Conservation (phyloP, 192 early-diverging fungal genomes). For the Coemansia sp. region DNA sequence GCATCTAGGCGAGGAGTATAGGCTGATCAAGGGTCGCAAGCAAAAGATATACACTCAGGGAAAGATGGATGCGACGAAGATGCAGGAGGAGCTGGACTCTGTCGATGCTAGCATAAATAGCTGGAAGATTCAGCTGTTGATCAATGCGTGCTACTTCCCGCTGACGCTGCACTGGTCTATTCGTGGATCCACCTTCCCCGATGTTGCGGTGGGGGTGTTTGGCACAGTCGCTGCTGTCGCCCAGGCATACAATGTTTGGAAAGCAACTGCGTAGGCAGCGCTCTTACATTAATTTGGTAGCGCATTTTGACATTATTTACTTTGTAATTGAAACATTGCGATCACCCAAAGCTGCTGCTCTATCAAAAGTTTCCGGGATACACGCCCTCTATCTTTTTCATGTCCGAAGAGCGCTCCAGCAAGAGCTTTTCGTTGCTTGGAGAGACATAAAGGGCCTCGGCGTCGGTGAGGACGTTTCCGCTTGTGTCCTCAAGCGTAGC, state of each 20-base stretch:
- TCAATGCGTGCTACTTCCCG: slow-evolving; percentile 93
- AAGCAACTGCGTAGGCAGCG: slow-evolving; percentile 58
- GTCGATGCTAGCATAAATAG: slow-evolving; percentile 60
- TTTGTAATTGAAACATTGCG: neutral
- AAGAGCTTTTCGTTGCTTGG: slow-evolving; percentile 53
- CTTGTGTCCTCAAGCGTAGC: slow-evolving; percentile 63
- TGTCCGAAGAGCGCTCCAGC: slow-evolving; percentile 22
- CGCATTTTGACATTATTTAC: neutral
- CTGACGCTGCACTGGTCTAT: slow-evolving; percentile 91
- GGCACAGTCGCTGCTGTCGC: slow-evolving; percentile 89
- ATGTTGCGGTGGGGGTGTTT: slow-evolving; percentile 87
- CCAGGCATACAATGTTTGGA: slow-evolving; percentile 84
- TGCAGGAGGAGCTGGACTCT: slow-evolving; percentile 66
- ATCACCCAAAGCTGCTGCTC: neutral
- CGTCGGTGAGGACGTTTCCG: slow-evolving; percentile 63
- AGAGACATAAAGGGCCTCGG: slow-evolving; percentile 66
- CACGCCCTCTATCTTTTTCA: slow-evolving; percentile 29
- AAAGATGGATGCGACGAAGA: slow-evolving; percentile 61
- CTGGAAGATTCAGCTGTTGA: slow-evolving; percentile 72
- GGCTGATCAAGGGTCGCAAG: slow-evolving; percentile 57
- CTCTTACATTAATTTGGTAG: neutral
- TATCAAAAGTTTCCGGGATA: slow-evolving; percentile 47
- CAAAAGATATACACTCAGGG: slow-evolving; percentile 58
- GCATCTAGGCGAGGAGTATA: slow-evolving; percentile 71
- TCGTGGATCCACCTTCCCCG: slow-evolving; percentile 83